phyloP scores from a whole-genome alignment of 495 filamentous ascomycete genomes.

The Penicillium cataractarum region DNA sequence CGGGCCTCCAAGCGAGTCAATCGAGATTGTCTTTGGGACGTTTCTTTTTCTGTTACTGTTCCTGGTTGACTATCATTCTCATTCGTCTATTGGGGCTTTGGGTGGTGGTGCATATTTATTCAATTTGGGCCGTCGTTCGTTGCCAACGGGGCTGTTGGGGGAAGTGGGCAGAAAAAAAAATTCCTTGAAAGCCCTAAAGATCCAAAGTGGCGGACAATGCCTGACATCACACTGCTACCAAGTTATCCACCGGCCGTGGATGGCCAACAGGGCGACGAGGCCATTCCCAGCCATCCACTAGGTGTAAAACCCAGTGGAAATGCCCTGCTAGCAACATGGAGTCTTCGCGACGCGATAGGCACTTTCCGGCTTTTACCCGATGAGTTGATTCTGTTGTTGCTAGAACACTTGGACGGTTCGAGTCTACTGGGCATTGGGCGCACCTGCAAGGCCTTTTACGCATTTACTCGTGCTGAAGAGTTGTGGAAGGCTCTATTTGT shows the following conservation, averaged over 20 bases:
- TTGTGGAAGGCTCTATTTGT: constrained; percentile 88
- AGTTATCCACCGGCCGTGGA: constrained; percentile 26
- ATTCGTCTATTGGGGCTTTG: constrained; percentile 7
- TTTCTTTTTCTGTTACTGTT: not conserved
- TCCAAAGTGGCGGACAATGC: constrained; percentile 30
- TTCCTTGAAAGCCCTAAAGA: constrained; percentile 33
- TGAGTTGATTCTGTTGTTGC: constrained; percentile 73
- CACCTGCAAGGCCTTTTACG: constrained; percentile 88
- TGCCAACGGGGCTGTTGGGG: constrained; percentile 7
- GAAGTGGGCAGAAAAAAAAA: constrained; percentile 25
- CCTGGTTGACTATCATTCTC: not conserved
- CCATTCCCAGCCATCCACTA: constrained; percentile 79
- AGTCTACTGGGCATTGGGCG: constrained; percentile 69
- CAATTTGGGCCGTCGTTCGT: not conserved
- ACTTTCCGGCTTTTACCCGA: constrained; percentile 70
- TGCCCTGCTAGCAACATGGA: constrained; percentile 65
- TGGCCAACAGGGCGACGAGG: constrained; percentile 28
- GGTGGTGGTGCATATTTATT: constrained; percentile 2
- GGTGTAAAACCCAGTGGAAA: constrained; percentile 89
- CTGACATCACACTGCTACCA: constrained; percentile 36
- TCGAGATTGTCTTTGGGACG: constrained; percentile 5
- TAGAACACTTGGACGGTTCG: constrained; percentile 72
- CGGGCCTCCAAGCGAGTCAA: constrained; percentile 24
- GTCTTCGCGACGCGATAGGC: constrained; percentile 68
- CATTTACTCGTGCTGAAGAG: constrained; percentile 83